These are phyloP conservation scores for Aureobasidium namibiae DNA, from an alignment of 2,329 filamentous ascomycete genomes.

Conservation along the genomic window DNA sequence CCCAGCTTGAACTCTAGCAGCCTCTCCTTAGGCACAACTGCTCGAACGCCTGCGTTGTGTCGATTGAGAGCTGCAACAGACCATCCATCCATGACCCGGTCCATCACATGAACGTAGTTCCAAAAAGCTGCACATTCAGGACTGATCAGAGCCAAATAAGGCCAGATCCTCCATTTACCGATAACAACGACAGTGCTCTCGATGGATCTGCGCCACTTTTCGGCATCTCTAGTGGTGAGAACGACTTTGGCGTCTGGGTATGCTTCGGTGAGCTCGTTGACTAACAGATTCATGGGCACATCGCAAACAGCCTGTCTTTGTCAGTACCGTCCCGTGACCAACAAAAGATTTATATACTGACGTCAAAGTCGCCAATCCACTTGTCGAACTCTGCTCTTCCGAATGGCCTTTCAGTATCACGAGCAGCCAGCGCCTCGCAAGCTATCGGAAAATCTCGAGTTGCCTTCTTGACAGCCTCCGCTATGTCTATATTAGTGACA, in stretches of 20 bases:
- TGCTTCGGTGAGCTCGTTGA: constrained; percentile 15
- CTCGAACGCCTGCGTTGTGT: not conserved
- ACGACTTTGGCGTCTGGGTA: constrained; percentile 19
- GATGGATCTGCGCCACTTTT: constrained; percentile 15
- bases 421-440: constrained; percentile 16
- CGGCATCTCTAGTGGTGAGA: constrained; percentile 17
- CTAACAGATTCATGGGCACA: constrained; percentile 13
- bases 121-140: not conserved
- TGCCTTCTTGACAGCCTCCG: constrained; percentile 16
- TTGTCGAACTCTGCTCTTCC: constrained; percentile 17
- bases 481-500: not conserved
- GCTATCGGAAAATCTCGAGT: constrained; percentile 16
- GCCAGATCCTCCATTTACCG: not conserved
- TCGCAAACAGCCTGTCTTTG: constrained; percentile 15
- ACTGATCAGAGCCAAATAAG: not conserved
- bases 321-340: not conserved
- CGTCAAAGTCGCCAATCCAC: constrained; percentile 15
- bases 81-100: not conserved
- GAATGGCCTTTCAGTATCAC: constrained; percentile 15
- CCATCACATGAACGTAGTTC: not conserved
- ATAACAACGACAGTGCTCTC: not conserved
- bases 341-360: not conserved
- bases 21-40: constrained; percentile 37
- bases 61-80: not conserved
- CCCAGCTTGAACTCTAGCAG: constrained; percentile 46